Base-by-base conservation (phyloP, 805 yeast species). In the Saccharomycopsis oosterbeekiorum region DNA sequence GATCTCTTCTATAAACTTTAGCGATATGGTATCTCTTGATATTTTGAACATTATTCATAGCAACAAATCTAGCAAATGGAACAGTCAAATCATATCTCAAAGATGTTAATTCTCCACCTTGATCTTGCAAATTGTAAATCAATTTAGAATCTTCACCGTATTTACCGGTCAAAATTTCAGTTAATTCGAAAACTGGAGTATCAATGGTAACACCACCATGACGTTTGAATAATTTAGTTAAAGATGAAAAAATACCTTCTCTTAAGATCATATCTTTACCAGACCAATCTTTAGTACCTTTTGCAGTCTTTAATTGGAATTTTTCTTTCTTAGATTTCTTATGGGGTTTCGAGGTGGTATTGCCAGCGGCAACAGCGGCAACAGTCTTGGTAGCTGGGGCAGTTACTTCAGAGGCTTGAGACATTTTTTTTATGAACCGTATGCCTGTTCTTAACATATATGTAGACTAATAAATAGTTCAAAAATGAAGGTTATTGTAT, bases 181-280 rank as follows among this genome's bases (percentile, higher is more conserved):
- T 84, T 67, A 93, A 80, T 74, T 94, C 99, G 69, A 94, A 94
- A 4, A 94, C 99, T 6, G 99, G 99, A 1, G 99, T 94, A 73
- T 94, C 99, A 66, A 94, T 90, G 51, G 99, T 93, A 40, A 91
- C 97, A 74, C 96, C 99, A 65, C 99, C 99, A 74, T 94, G 99
- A 68, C 91, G 86, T 74, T 91, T 88, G 81, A 94, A 94, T 58
- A 94, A 74, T 1, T 76, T 69, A 15, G 92, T 82, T 64, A 94
- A 75, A 10, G 90, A 81, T 59, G 78, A 76, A 73, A 94, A 94
- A 64, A 94, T 82, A 47, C 88, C 94, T 68, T 89, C 93, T 74
- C 99, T 84, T 67, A 94, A 84, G 47, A 91, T 88, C 98, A 94
- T 94, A 73, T 94, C 99, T 72, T 88, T 87, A 69, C 94, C 99